Evolutionary conservation across 768 basidiomycete genomes (phyloP), one percentile per base, ranked within the genome.

Genomic region (Crepidotus variabilis): DNA sequence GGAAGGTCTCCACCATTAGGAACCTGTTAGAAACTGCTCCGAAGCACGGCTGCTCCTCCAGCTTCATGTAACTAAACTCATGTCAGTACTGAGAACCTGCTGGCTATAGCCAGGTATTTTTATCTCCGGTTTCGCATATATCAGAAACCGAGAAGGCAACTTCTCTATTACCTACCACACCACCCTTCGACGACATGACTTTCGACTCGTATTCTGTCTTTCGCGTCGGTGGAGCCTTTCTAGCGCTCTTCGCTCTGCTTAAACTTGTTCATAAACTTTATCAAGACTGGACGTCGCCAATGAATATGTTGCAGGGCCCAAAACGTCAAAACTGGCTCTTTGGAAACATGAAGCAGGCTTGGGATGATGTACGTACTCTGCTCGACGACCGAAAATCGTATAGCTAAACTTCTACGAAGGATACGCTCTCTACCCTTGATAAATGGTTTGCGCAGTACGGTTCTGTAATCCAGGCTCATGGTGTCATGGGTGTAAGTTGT

Each of bases 261-360:
- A 43, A 43, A 11, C 4, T 43, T 16, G 5, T 20, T 2, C 39
- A 11, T 14, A 43, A 11, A 20, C 18, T 74, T 21, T 71, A 72
- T 51, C 50, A 47, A 2, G 61, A 66, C 16, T 63, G 63, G 47
- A 67, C 60, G 20, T 78, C 78, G 2, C 71, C 76, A 0, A 61
- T 82, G 9, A 72, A 72, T 11, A 51, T 72, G 52, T 67, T 83
- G 14, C 81, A 72, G 0, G 81, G 81, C 1, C 82, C 82, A 0
- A 67, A 71, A 23, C 73, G 62, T 47, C 51, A 68, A 4, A 76
- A 70, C 59, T 70, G 67, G 57, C 49, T 84, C 10, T 79, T 65
- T 52, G 82, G 83, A 8, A 74, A 81, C 60, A 28, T 78, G 46
- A 61, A 58, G 24, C 71, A 76, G 2, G 69, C 82, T 9, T 63